Evolutionary conservation across 2,329 filamentous ascomycete genomes (phyloP), one percentile per base, ranked within the genome.

Genomic region (Fusarium globosum): DNA sequence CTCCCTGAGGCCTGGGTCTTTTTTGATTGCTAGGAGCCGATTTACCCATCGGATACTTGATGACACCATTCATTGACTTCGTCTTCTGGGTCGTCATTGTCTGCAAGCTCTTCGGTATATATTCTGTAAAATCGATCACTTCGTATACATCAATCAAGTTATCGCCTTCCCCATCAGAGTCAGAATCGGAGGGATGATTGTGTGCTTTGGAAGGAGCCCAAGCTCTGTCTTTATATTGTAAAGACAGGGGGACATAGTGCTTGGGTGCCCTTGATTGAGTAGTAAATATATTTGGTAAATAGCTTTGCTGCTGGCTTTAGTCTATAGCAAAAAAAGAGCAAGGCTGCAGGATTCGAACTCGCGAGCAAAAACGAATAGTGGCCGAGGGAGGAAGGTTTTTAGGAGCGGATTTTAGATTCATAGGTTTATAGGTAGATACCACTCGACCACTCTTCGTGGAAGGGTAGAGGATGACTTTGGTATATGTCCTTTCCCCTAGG

Each of bases 371-470:
- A 55, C 36, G 38, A 68, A 53, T 55, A 68, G 46, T 68, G 41
- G 30, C 23, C 55, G 36, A 46, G 28, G 53, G 35, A 42, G 38
- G 53, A 53, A 28, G n/a, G 12, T 14, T 60, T 39, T 42, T 39
- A 68, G 53, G 63, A 28, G 30, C 36, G 36, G 36, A 21, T 46
- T 52, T 33, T 20, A 61, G 46, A 35, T 53, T 61, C n/a, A 26
- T 41, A 53, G 52, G 62, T 61, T 57, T 26, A n/a, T 42, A 69
- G 51, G 66, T 57, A 57, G 66, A 55, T 51, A 46, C 66, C 45
- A 45, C 51, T 69, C 51, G 58, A 26, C 65, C 65, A 69, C 67
- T 69, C 67, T 42, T 69, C 65, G 43, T n/a, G 49, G 36, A 28
- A 23, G n/a, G 51, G 38, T 41, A 18, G 26, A 42, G 39, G 35